Base-by-base conservation (phyloP, 2,329 filamentous ascomycete genomes). In the Ceratocystis colombiana region DNA sequence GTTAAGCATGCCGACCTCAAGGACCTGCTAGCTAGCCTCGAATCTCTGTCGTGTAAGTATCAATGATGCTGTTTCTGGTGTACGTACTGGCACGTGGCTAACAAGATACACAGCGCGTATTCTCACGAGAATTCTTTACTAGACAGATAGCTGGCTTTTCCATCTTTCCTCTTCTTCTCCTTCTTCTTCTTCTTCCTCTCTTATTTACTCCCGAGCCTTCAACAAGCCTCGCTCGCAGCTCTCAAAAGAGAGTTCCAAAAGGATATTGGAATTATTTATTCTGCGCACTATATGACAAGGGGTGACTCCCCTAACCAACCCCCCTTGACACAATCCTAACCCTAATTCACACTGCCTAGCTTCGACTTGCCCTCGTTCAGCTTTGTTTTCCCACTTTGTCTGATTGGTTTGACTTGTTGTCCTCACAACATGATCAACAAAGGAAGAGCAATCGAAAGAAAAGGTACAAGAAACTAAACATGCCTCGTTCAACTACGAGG, bases 1-100 rank as follows among this genome's bases (percentile, higher is more conserved):
- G 90, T 97, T 71, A 85, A 88, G 72, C 82, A 84, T 63, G 81
- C 80, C 50, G 88, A 96, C 73, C 90, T 97, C 75, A 92, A 90
- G 77, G 86, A 90, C 68, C 85, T 99, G 65, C 90, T 88, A 71
- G 88, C 93, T 71, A 87, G 82, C 72, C 80, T 99, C 48, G 91
- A 97, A 75, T 83, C 82, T 68, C 81, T 96, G 69, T 86, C 82
- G 76, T 92, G 88, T 90, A 82, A 80, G 87, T 78, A 61, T 48
- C 33, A 37, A 8, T 37, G 33, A 10, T 37, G 33, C 33, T 57
- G n/a, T 59, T 28, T 64, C 30, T n/a, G 25, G 10, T 25, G 45
- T n/a, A 12, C n/a, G 45, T n/a, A 12, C n/a, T 55, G 20, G 5
- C n/a, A 15, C 1, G 33, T 37, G n/a, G 53, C 64, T 62, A 61